Percentiles rank a stretch among this genome's conserved stretches.
Conservation (phyloP, 345 rosid genomes). For the Eucalyptus microcorys region DNA sequence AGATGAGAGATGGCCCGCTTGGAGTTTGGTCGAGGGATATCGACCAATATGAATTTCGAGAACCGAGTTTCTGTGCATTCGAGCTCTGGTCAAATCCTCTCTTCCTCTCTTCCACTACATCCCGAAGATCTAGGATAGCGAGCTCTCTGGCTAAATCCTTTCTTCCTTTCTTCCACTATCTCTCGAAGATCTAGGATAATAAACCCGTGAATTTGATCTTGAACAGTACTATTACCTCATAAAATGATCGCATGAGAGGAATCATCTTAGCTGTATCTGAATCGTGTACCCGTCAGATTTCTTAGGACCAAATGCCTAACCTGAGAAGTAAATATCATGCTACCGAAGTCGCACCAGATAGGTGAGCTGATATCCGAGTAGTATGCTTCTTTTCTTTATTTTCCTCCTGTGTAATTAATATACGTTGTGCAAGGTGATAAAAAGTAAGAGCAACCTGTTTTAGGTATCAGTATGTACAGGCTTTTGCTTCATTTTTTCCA, state of each 20-base stretch:
- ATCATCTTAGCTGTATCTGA: background rate
- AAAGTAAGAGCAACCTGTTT: background rate
- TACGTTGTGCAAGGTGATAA: background rate
- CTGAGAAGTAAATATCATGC: background rate
- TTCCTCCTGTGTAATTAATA: background rate
- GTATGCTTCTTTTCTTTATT: background rate
- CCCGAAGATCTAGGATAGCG: background rate
- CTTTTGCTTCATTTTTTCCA: background rate
- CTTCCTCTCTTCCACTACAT: background rate
- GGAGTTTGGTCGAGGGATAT: background rate
- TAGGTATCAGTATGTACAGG: background rate
- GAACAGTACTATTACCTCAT: background rate
- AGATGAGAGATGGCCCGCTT: background rate
- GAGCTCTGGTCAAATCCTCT: background rate
- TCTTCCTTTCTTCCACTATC: background rate
- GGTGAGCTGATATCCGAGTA: background rate
- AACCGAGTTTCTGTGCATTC: background rate
- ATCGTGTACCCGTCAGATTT: background rate
- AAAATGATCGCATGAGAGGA: background rate
- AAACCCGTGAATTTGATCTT: background rate
- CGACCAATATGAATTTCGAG: background rate
- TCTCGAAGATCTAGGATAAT: background rate
- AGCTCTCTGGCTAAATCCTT: background rate
- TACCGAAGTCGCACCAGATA: background rate
- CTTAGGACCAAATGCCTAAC: background rate